Conservation (phyloP, 2,329 filamentous ascomycete genomes). For the Colletotrichum cereale region DNA sequence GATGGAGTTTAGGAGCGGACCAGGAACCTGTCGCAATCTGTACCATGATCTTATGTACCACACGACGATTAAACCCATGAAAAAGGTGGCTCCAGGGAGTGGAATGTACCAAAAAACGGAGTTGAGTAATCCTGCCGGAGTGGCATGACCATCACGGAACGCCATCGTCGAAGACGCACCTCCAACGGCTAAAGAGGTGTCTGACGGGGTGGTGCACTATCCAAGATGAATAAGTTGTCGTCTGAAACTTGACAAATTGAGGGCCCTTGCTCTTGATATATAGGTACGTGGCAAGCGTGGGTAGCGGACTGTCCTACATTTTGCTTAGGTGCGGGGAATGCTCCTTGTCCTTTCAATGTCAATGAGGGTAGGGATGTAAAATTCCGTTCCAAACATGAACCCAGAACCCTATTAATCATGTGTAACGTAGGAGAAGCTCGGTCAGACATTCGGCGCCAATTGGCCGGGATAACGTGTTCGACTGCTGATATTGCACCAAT, state of each 20-base stretch:
- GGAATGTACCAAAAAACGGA: neutral
- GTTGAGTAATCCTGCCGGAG: neutral
- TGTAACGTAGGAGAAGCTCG: neutral
- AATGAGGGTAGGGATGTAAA: neutral
- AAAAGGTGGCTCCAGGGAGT: neutral
- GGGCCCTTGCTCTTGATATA: neutral
- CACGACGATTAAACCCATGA: neutral
- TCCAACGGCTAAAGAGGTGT: too few species aligned
- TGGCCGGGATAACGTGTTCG: neutral
- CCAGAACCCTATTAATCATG: neutral
- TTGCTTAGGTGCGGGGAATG: slow-evolving; percentile 19
- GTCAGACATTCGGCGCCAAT: neutral
- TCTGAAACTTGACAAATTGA: neutral
- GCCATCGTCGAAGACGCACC: neutral
- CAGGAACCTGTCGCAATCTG: slow-evolving; percentile 50
- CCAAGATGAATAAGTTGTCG: neutral
- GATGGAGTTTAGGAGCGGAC: slow-evolving; percentile 48
- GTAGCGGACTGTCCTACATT: too few species aligned
- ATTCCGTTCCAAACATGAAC: slow-evolving; percentile 1
- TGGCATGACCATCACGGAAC: neutral
- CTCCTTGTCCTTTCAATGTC: neutral
- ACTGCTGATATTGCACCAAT: neutral
- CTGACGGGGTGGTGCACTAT: neutral
- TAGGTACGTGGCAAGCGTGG: too few species aligned
- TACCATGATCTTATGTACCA: slow-evolving; percentile 43